Percentiles rank a stretch among this genome's conserved stretches.
phyloP scores from a whole-genome alignment of 495 filamentous ascomycete genomes.

The Penicillium longicatenatum region DNA sequence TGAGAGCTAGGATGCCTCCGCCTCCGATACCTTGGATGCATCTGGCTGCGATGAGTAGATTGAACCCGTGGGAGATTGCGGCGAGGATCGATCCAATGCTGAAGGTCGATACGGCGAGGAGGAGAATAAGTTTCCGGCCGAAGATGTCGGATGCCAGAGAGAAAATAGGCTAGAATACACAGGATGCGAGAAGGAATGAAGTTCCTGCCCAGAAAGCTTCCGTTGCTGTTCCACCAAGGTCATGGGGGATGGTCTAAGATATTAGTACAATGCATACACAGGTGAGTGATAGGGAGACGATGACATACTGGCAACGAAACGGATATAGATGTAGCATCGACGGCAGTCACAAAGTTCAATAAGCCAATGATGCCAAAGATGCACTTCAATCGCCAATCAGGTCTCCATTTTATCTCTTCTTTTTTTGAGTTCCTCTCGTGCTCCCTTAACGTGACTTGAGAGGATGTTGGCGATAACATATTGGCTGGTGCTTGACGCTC shows the following conservation, averaged over 20 bases:
- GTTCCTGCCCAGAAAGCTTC: constrained; percentile 61
- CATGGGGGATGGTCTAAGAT: constrained; percentile 23
- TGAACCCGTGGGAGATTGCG: constrained; percentile 35
- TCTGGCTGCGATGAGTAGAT: constrained; percentile 40
- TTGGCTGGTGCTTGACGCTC: not conserved
- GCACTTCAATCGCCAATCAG: constrained; percentile 20
- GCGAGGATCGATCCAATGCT: constrained; percentile 43
- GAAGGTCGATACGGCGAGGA: constrained; percentile 32
- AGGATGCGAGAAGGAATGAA: constrained; percentile 62
- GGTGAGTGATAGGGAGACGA: not conserved
- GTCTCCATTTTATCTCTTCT: constrained; percentile 5
- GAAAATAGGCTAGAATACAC: constrained; percentile 55
- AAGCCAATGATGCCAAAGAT: constrained; percentile 50
- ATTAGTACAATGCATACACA: not conserved
- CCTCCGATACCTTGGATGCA: constrained; percentile 46
- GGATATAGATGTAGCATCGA: constrained; percentile 68
- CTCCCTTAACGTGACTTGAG: not conserved
- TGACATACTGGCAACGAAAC: constrained; percentile 61
- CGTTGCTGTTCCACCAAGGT: constrained; percentile 24
- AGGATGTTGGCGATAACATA: not conserved
- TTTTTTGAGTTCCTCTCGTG: not conserved
- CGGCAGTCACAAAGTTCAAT: constrained; percentile 60
- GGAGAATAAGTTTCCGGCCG: constrained; percentile 39
- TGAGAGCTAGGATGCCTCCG: constrained; percentile 33
- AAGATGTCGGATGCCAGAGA: constrained; percentile 48